Evolutionary conservation across 371 early-diverging fungal genomes (phyloP), one percentile per base, ranked within the genome.

Genomic region (Mortierella sp.): DNA sequence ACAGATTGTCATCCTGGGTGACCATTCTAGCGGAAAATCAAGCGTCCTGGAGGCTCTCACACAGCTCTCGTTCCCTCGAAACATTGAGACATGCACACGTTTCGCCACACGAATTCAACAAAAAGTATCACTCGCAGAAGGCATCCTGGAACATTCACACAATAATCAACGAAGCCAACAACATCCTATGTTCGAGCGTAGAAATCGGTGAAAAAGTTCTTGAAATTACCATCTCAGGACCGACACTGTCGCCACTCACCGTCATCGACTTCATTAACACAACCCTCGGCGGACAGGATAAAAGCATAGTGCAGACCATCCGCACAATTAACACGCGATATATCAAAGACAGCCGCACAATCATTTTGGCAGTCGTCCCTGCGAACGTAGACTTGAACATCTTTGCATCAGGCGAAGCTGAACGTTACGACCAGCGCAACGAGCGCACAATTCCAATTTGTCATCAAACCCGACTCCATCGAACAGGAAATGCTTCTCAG

Each of bases 351-450:
- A 70, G 53, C 54, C 61, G 59, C 68, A 90, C 95, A 64, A 89
- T 96, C 70, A 96, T 96, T 68, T 83, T 96, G 56, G 96, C 96
- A 15, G 94, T 96, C 17, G 90, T 93, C 56, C 94, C 96, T 35
- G 96, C 95, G 5, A 95, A 93, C 73, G 86, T 91, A 42, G 97
- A 96, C 82, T 83, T 96, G 53, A 92, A 92, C 71, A 95, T 95
- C 26, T 76, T 67, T 56, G 71, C 71, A 26, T 64, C 71, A 17
- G 76, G 71, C 40, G 64, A 70, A 26, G 76, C 76, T 19, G 76
- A 71, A 22, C 67, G 66, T 0, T 70, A 76, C 34, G 68, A 76
- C 35, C 64, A 17, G 37, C 26, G 4, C 19, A 67, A 71, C 51
- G 76, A 76, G 61, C 76, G 71, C 55, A 76, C 76, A 1, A 70